Conservation (phyloP, 352 stramenopile species). For the Phytopythium montanum region DNA sequence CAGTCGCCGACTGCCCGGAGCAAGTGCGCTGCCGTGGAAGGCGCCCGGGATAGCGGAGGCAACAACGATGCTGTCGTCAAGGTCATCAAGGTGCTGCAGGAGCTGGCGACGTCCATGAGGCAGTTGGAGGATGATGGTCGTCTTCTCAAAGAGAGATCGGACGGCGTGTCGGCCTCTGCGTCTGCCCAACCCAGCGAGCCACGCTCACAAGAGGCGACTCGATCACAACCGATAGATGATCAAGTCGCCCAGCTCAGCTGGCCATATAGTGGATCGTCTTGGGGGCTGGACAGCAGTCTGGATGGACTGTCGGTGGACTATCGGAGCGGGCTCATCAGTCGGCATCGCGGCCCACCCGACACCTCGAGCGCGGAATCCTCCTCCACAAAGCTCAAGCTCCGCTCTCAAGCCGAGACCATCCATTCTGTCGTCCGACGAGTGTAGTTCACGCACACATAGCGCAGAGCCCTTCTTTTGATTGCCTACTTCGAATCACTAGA, state of each 20-base stretch:
- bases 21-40: neutral
- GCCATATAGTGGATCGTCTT: neutral
- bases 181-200: neutral
- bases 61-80: no score
- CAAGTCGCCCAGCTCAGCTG: neutral
- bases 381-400: no score
- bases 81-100: neutral
- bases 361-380: neutral
- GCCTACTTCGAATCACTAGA: no score
- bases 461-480: no score
- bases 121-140: neutral
- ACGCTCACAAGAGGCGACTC: neutral
- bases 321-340: neutral
- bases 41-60: neutral
- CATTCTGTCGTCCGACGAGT: no score
- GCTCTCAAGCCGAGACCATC: no score
- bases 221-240: neutral
- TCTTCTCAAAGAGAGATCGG: neutral
- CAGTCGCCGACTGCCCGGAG: neutral
- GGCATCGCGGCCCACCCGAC: neutral
- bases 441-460: no score
- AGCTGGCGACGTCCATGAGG: neutral
- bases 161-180: no score
- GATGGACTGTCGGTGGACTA: no score
- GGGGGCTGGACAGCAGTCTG: neutral